Percentiles rank a stretch among this genome's conserved stretches.
Evolutionary conservation across 768 basidiomycete species (phyloP).

Genomic region (Termitomyces sp.): DNA sequence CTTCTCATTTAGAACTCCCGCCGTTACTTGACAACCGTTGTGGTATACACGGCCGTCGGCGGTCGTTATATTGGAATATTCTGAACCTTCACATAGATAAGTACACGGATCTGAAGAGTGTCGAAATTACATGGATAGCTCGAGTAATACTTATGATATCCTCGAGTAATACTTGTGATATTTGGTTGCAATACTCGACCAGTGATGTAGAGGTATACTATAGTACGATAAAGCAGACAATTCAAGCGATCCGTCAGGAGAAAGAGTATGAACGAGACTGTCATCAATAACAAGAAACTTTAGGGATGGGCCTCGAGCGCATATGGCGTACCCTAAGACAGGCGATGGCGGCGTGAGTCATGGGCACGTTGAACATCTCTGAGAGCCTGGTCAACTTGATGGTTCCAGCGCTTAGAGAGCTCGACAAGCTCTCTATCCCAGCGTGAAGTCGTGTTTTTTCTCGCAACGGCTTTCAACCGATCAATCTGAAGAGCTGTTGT

Average conservation of each 20-base stretch:
- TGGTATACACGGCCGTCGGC: too few species aligned
- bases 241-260: neutral
- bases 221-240: neutral
- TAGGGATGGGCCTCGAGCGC: neutral
- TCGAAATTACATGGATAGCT: neutral
- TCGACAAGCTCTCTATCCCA: conserved; percentile 2
- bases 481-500: neutral
- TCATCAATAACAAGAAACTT: neutral
- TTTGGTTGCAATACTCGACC: neutral
- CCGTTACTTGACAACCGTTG: too few species aligned
- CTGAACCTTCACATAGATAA: neutral
- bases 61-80: neutral
- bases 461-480: conserved; percentile 2
- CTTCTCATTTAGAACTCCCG: too few species aligned
- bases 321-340: neutral
- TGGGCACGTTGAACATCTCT: neutral
- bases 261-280: neutral
- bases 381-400: conserved; percentile 4
- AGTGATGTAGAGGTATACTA: neutral
- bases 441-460: neutral
- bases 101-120: neutral
- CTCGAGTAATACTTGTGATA: neutral
- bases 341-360: neutral
- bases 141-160: too few species aligned
- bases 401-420: conserved; percentile 1